Conservation (phyloP, 768 basidiomycete species). For the Suillus placidus region DNA sequence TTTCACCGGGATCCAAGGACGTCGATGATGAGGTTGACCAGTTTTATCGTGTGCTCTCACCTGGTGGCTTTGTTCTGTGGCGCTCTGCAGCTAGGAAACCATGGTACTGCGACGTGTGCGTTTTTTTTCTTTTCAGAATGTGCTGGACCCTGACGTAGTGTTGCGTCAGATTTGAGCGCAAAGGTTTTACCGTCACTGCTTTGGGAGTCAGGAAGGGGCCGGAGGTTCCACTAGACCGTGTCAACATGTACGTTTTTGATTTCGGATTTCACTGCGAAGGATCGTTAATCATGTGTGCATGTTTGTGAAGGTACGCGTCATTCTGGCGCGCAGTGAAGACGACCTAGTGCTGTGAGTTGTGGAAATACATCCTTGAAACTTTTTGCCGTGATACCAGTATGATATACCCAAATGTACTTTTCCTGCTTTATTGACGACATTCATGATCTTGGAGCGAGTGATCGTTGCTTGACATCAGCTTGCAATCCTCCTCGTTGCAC, state of each 20-base stretch:
- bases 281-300: background rate
- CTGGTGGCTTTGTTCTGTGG: slow-evolving; percentile 67
- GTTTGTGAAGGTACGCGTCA: slow-evolving; percentile 31
- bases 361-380: background rate
- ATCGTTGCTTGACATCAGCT: background rate
- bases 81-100: slow-evolving; percentile 64
- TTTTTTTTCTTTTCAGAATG: background rate
- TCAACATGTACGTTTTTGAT: slow-evolving; percentile 59
- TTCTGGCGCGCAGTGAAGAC: slow-evolving; percentile 33
- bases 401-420: background rate
- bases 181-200: slow-evolving; percentile 55
- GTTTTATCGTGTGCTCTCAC: slow-evolving; percentile 55
- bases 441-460: background rate
- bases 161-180: slow-evolving; percentile 45
- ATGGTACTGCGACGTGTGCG: slow-evolving; percentile 62
- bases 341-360: background rate
- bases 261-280: background rate
- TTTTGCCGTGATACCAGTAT: background rate
- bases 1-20: slow-evolving; percentile 49
- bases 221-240: slow-evolving; percentile 57
- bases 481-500: background rate
- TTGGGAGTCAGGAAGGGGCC: slow-evolving; percentile 55
- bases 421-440: background rate
- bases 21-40: slow-evolving; percentile 56
- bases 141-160: background rate